A percentile compares a stretch with the other conserved stretches of the same genome.
These are phyloP conservation scores for Hanseniaspora gamundiae DNA, from an alignment of 1,139 yeast species.

Conservation along the genomic window DNA sequence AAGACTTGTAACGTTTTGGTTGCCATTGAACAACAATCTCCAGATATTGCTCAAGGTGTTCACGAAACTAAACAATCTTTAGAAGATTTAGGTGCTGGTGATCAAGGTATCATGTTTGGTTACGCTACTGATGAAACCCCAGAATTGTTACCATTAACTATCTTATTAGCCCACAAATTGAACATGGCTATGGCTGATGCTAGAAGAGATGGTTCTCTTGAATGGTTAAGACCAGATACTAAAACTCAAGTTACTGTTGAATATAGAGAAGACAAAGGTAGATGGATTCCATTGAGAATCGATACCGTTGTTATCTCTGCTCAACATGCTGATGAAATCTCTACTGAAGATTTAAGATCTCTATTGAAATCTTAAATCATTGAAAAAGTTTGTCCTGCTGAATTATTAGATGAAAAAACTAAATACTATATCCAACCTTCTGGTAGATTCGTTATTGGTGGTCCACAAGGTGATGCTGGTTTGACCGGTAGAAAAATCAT, in stretches of 20 bases:
- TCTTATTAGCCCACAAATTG: constrained; percentile 87
- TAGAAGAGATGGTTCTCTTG: constrained; percentile 87
- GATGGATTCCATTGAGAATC: constrained; percentile 88
- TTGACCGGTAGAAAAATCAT: constrained; percentile 98
- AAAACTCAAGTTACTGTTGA: constrained; percentile 99
- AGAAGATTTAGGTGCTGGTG: constrained; percentile 99
- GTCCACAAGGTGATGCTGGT: constrained; percentile 99
- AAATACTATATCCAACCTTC: constrained; percentile 98
- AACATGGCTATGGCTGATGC: constrained; percentile 96
- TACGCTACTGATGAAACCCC: constrained; percentile 99
- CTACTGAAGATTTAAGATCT: constrained; percentile 81
- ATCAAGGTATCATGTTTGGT: constrained; percentile 99
- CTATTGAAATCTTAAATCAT: constrained; percentile 70
- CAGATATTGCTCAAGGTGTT: constrained; percentile 98
- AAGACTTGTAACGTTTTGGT: constrained; percentile 98
- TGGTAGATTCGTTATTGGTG: constrained; percentile 99
- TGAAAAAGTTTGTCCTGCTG: constrained; percentile 84
- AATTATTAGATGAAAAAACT: constrained; percentile 88
- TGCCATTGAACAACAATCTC: constrained; percentile 98
- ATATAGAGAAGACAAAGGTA: constrained; percentile 88
- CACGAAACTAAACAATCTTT: constrained; percentile 84
- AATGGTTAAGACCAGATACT: constrained; percentile 99
- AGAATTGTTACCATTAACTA: constrained; percentile 91
- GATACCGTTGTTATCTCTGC: constrained; percentile 97
- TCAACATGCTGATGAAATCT: constrained; percentile 92